phyloP scores from a whole-genome alignment of 2,329 filamentous ascomycete genomes.

The Fusarium camptoceras region DNA sequence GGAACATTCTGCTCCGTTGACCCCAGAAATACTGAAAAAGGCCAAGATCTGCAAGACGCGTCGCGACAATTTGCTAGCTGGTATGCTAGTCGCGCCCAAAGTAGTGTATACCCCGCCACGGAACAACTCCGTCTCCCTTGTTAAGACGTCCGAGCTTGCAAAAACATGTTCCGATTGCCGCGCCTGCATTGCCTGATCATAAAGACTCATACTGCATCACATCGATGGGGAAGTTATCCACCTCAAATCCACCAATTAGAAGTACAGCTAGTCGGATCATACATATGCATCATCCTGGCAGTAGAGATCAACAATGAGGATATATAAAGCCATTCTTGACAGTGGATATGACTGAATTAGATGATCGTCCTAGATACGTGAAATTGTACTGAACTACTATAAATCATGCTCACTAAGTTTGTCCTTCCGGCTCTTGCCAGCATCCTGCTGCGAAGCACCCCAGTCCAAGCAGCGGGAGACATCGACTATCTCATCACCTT shows the following conservation, averaged over 20 bases:
- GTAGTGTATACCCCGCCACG: conserved; percentile 16
- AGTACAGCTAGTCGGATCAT: not conserved
- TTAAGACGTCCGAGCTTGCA: not conserved
- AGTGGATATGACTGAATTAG: rapidly evolving
- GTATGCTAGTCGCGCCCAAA: not conserved
- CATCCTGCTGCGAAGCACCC: not conserved
- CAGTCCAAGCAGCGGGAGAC: conserved; percentile 1
- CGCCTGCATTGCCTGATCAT: not conserved
- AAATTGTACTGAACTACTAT: not conserved
- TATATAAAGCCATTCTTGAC: not conserved
- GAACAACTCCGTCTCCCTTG: conserved; percentile 6
- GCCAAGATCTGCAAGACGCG: not conserved
- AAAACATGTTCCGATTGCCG: not conserved
- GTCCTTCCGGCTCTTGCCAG: conserved; percentile 8
- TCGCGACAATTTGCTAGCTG: not conserved
- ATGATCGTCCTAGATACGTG: not conserved
- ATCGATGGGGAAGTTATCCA: not conserved
- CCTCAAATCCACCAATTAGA: not conserved
- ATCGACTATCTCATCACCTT: conserved; percentile 40
- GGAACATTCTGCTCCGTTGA: not conserved
- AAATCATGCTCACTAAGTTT: conserved; percentile 3
- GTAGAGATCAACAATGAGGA: too few species aligned
- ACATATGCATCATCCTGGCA: not conserved
- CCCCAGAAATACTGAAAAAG: not conserved
- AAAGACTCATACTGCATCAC: too few species aligned